phyloP scores from a whole-genome alignment of 1,284 basidiomycete species.

The Puccinia coronata region DNA sequence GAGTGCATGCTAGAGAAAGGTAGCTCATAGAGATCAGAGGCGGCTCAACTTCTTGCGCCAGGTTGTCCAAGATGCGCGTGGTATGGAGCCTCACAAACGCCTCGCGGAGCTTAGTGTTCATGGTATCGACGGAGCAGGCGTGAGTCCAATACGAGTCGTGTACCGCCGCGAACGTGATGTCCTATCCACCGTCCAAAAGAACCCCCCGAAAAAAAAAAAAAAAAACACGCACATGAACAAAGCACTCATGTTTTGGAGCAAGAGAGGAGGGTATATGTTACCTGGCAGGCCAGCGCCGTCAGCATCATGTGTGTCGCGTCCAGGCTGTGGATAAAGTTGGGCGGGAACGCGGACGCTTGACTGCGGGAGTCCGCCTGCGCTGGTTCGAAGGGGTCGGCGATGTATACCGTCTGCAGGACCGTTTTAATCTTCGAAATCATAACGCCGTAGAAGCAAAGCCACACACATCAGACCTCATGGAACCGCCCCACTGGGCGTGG shows the following conservation, averaged over 20 bases:
- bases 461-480: too few species aligned
- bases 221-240: neutral
- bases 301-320: conserved; percentile 99
- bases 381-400: conserved; percentile 80
- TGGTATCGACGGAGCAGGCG: conserved; percentile 79
- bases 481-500: too few species aligned
- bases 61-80: conserved; percentile 71
- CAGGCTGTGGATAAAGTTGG: conserved; percentile 96
- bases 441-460: conserved; percentile 50
- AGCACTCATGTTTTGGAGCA: neutral
- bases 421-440: conserved; percentile 67
- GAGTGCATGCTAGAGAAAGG: neutral
- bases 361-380: conserved; percentile 80
- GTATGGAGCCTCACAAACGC: conserved; percentile 91
- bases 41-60: conserved; percentile 62
- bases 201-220: neutral
- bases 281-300: conserved; percentile 85
- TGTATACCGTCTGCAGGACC: conserved; percentile 84
- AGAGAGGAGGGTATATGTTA: conserved; percentile 60
- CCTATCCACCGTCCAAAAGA: conserved; percentile 58
- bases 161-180: conserved; percentile 85
- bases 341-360: conserved; percentile 95
- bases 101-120: conserved; percentile 86
- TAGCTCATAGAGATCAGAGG: neutral
- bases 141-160: conserved; percentile 99